These are phyloP conservation scores for Copromyces sp. DNA, from an alignment of 495 filamentous ascomycete species.

Conservation along the genomic window DNA sequence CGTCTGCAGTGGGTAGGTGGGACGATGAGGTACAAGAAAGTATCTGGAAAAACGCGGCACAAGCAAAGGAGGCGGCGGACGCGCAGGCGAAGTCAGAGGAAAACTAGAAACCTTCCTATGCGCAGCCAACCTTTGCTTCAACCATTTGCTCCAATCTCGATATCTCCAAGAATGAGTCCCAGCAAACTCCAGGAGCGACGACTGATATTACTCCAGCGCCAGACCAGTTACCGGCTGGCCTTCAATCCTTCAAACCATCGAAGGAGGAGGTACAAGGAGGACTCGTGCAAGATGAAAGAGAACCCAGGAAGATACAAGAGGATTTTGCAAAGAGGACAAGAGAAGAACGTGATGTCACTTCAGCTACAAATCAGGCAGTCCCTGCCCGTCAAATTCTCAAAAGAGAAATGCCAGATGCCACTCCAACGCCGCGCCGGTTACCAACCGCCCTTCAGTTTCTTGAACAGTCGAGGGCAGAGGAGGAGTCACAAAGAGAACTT, in stretches of 20 bases:
- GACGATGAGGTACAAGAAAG: slow-evolving; percentile 33
- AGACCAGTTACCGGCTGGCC: neutral
- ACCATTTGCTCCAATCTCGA: neutral
- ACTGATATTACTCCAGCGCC: neutral
- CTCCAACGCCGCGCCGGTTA: neutral
- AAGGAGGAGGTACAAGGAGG: neutral
- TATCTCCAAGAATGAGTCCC: neutral
- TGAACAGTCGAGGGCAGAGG: neutral
- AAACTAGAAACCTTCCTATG: neutral
- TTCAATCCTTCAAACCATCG: neutral
- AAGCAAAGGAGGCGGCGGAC: neutral
- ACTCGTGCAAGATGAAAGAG: too few species aligned
- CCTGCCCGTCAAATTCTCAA: neutral
- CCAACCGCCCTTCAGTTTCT: neutral
- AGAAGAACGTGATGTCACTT: neutral
- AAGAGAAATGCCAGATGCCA: neutral
- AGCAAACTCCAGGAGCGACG: neutral
- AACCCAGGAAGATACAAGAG: too few species aligned
- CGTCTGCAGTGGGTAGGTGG: slow-evolving; percentile 32
- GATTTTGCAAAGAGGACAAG: too few species aligned
- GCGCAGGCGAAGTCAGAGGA: neutral
- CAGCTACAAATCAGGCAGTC: neutral
- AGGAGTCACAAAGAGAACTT: neutral
- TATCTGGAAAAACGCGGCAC: neutral
- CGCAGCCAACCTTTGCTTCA: neutral